Evolutionary conservation across 352 stramenopile species (phyloP).

Genomic region (Phytophthora sojae): DNA sequence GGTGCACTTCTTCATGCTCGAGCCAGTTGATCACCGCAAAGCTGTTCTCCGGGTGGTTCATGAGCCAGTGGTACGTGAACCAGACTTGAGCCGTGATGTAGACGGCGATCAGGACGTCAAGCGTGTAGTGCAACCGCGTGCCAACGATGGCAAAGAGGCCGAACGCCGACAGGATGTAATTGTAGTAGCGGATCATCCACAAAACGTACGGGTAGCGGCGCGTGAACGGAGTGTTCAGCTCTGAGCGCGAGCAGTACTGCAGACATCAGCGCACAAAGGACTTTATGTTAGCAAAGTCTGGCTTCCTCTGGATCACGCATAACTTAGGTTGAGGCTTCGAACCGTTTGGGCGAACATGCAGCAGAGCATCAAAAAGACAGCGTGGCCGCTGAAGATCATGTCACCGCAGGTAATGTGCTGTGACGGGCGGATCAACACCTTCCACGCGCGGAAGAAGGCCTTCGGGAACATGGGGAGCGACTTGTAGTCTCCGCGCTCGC

Average conservation of each 20-base stretch:
- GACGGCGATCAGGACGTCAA: slow-evolving; percentile 88
- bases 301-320: neutral
- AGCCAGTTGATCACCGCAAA: slow-evolving; percentile 84
- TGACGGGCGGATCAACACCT: slow-evolving; percentile 83
- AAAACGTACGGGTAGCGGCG: slow-evolving; percentile 74
- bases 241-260: slow-evolving; percentile 79
- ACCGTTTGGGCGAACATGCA: slow-evolving; percentile 85
- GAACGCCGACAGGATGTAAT: slow-evolving; percentile 67
- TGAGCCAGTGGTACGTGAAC: slow-evolving; percentile 88
- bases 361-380: slow-evolving; percentile 87
- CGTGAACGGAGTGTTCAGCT: slow-evolving; percentile 90
- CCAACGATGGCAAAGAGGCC: slow-evolving; percentile 88
- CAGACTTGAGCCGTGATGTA: slow-evolving; percentile 89
- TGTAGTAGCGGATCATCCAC: slow-evolving; percentile 85
- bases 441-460: slow-evolving; percentile 82
- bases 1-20: slow-evolving; percentile 81
- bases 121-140: slow-evolving; percentile 88
- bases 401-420: slow-evolving; percentile 91
- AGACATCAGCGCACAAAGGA: slow-evolving; percentile 13
- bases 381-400: slow-evolving; percentile 91
- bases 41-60: slow-evolving; percentile 59
- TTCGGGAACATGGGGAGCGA: slow-evolving; percentile 88
- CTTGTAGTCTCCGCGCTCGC: slow-evolving; percentile 77
- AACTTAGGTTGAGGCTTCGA: slow-evolving; percentile 2
- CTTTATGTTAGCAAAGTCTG: slow-evolving; percentile 9